These are phyloP conservation scores for Penicillium ochrochloron DNA, from an alignment of 495 filamentous ascomycete genomes.

Conservation along the genomic window DNA sequence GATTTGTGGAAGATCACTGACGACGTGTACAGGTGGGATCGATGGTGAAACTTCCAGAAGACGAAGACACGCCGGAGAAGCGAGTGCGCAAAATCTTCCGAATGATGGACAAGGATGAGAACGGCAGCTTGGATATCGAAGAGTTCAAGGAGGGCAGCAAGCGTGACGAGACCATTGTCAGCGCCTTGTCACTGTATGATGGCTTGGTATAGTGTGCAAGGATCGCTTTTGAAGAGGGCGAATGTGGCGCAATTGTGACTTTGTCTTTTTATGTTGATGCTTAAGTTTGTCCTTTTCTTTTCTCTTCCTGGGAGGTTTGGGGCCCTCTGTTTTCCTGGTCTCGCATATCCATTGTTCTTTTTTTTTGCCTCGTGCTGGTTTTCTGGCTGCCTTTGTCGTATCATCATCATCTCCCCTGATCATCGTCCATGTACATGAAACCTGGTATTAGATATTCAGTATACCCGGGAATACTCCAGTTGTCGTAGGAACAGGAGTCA, in stretches of 20 bases:
- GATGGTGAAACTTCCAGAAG: conserved; percentile 98
- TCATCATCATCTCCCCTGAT: neutral
- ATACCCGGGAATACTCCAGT: neutral
- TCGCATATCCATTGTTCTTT: neutral
- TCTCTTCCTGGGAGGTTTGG: conserved; percentile 3
- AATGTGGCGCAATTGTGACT: conserved; percentile 37
- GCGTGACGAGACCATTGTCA: conserved; percentile 98
- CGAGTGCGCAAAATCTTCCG: conserved; percentile 97
- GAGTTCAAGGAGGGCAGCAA: conserved; percentile 99
- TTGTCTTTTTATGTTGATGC: conserved; percentile 7
- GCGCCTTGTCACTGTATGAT: conserved; percentile 93
- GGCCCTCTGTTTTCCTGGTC: neutral
- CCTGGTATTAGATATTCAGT: conserved; percentile 1
- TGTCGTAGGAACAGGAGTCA: neutral
- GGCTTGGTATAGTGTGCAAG: conserved; percentile 71
- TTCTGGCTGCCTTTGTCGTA: neutral
- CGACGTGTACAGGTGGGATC: conserved; percentile 74
- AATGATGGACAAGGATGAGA: conserved; percentile 99
- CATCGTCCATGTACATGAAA: neutral
- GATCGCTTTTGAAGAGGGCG: conserved; percentile 23
- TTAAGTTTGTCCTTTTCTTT: conserved; percentile 3
- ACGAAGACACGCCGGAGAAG: conserved; percentile 99
- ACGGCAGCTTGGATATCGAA: conserved; percentile 87
- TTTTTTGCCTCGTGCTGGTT: conserved; percentile 4
- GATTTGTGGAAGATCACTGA: conserved; percentile 8